phyloP scores from a whole-genome alignment of 148 eudicot species.

The Rhododendron henanense region DNA sequence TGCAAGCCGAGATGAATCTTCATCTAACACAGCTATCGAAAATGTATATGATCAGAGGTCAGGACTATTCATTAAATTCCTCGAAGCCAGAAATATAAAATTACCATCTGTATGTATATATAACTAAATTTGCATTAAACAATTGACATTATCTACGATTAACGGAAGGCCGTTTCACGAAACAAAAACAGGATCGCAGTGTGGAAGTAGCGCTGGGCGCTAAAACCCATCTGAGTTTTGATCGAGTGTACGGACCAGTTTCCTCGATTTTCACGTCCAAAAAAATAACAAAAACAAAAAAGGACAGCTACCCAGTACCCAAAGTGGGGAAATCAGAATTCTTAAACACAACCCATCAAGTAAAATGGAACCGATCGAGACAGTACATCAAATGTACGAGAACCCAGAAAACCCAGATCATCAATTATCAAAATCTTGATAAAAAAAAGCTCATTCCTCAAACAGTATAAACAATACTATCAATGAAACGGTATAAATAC shows the following conservation, averaged over 20 bases:
- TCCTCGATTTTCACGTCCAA: slow-evolving; percentile 19
- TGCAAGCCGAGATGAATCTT: not conserved
- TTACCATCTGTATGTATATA: not conserved
- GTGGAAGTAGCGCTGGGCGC: not conserved
- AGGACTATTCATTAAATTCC: not conserved
- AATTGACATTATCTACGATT: not conserved
- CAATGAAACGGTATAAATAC: not conserved
- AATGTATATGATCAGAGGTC: not conserved
- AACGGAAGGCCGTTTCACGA: not conserved
- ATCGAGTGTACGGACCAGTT: not conserved
- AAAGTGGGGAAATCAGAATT: not conserved
- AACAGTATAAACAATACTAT: not conserved
- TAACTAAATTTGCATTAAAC: not conserved
- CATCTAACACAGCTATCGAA: not conserved
- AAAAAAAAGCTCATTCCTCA: not conserved
- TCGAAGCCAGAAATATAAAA: not conserved
- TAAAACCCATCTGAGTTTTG: slow-evolving; percentile 4
- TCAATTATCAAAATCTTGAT: slow-evolving; percentile 7
- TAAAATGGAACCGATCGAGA: not conserved
- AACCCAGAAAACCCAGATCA: slow-evolving; percentile 10
- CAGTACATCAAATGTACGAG: slow-evolving; percentile 3
- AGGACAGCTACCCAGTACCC: not conserved
- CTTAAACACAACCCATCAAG: not conserved
- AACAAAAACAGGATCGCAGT: not conserved
- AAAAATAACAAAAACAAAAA: not conserved